Evolutionary conservation across 352 stramenopile species (phyloP).

Genomic region (Elongisporangium prolatum): DNA sequence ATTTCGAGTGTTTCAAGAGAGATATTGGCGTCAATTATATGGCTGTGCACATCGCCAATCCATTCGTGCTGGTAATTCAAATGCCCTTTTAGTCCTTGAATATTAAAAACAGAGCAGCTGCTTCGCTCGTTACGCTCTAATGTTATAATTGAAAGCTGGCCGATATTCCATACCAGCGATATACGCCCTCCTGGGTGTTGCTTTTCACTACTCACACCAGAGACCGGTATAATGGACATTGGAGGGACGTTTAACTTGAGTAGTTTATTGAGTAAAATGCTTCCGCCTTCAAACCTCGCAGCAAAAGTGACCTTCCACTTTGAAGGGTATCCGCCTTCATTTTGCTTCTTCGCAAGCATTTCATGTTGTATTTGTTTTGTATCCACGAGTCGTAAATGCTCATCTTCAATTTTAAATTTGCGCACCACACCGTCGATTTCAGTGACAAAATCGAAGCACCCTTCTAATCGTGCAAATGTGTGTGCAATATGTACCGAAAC

Average conservation of each 20-base stretch:
- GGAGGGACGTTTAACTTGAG: conserved; percentile 17
- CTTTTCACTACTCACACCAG: neutral
- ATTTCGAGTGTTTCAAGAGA: conserved; percentile 8
- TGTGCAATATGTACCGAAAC: neutral
- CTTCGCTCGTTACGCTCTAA: neutral
- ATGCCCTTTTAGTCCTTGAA: neutral
- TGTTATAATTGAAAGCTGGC: neutral
- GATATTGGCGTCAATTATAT: neutral
- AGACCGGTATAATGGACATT: conserved; percentile 11
- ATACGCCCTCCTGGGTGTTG: neutral
- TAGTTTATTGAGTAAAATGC: conserved; percentile 22
- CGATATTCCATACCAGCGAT: neutral
- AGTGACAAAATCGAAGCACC: neutral
- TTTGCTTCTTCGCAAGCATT: neutral
- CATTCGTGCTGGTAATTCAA: neutral
- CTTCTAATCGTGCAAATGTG: neutral
- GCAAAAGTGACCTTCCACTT: conserved; percentile 21
- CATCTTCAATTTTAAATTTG: neutral
- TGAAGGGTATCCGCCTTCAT: neutral
- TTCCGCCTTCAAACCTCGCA: conserved; percentile 17
- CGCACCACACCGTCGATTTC: neutral
- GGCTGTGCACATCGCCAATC: neutral
- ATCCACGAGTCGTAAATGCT: neutral
- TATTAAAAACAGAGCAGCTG: neutral
- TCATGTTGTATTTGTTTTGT: neutral